phyloP scores from a whole-genome alignment of 2,329 filamentous ascomycete genomes.

The Elsinoe arachidis region DNA sequence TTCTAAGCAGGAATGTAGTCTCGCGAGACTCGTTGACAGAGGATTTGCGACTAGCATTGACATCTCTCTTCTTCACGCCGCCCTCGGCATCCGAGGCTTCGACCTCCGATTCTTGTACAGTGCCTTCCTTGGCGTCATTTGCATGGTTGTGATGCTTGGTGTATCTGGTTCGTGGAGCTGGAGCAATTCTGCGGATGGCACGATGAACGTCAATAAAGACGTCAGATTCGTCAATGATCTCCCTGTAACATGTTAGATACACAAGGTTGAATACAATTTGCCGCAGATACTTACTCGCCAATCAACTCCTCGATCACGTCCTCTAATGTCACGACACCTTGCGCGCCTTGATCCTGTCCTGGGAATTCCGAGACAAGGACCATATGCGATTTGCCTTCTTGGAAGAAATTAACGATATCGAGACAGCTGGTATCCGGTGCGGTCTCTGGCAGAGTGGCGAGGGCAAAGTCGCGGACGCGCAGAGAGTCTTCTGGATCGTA shows the following conservation, averaged over 20 bases:
- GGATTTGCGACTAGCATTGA: slow-evolving; percentile 19
- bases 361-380: slow-evolving; percentile 86
- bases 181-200: slow-evolving; percentile 80
- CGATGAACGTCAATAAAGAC: slow-evolving; percentile 98
- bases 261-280: not conserved
- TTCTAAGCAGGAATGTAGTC: slow-evolving; percentile 37
- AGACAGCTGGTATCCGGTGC: slow-evolving; percentile 91
- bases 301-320: slow-evolving; percentile 98
- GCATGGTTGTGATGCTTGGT: slow-evolving; percentile 18
- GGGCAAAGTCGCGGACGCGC: slow-evolving; percentile 77
- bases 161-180: slow-evolving; percentile 61
- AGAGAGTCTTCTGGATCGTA: slow-evolving; percentile 93
- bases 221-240: slow-evolving; percentile 98
- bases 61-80: slow-evolving; percentile 3
- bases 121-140: slow-evolving; percentile 18
- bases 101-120: slow-evolving; percentile 16
- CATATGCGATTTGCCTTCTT: slow-evolving; percentile 99
- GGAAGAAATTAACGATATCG: slow-evolving; percentile 99
- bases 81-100: slow-evolving; percentile 19
- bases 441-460: slow-evolving; percentile 92
- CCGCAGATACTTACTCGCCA: slow-evolving; percentile 65
- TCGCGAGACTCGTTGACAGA: slow-evolving; percentile 29
- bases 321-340: slow-evolving; percentile 91
- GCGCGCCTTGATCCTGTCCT: slow-evolving; percentile 79
- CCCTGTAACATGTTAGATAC: slow-evolving; percentile 44